These are phyloP conservation scores for Beauveria sp. DNA, from an alignment of 2,329 filamentous ascomycete genomes.

Conservation along the genomic window DNA sequence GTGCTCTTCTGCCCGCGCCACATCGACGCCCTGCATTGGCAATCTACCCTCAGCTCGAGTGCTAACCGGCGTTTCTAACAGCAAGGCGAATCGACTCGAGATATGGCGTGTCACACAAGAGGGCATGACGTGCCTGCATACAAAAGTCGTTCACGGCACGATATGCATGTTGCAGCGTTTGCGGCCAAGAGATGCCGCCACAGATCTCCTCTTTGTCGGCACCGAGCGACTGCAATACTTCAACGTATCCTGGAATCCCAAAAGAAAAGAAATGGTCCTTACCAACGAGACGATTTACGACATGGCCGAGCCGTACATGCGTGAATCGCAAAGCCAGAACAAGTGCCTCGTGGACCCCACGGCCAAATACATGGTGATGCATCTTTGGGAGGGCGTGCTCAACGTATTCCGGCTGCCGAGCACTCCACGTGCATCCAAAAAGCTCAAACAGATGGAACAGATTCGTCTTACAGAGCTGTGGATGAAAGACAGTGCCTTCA, in stretches of 20 bases:
- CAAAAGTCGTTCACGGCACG: conserved; percentile 73
- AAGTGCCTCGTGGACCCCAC: conserved; percentile 78
- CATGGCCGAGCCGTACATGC: conserved; percentile 50
- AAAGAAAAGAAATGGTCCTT: conserved; percentile 42
- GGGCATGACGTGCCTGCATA: conserved; percentile 56
- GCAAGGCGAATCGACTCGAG: conserved; percentile 79
- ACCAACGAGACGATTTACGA: conserved; percentile 46
- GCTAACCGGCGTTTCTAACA: conserved; percentile 29
- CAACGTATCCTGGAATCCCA: conserved; percentile 72
- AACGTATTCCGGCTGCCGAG: conserved; percentile 45
- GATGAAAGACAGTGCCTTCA: conserved; percentile 49
- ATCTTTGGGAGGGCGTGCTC: conserved; percentile 53
- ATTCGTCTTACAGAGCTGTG: conserved; percentile 52
- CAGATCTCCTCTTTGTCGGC: conserved; percentile 84
- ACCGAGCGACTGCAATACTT: conserved; percentile 90
- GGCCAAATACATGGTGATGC: conserved; percentile 50
- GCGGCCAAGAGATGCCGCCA: conserved; percentile 62
- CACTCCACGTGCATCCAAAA: conserved; percentile 36
- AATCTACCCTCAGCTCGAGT: background rate
- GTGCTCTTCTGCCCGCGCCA: conserved; percentile 23
- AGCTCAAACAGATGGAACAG: conserved; percentile 44
- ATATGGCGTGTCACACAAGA: conserved; percentile 66
- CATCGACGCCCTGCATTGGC: background rate
- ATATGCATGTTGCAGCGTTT: conserved; percentile 79
- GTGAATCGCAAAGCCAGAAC: conserved; percentile 76